phyloP scores from a whole-genome alignment of 495 filamentous ascomycete species.

The Hypoxylon crocopeplum region DNA sequence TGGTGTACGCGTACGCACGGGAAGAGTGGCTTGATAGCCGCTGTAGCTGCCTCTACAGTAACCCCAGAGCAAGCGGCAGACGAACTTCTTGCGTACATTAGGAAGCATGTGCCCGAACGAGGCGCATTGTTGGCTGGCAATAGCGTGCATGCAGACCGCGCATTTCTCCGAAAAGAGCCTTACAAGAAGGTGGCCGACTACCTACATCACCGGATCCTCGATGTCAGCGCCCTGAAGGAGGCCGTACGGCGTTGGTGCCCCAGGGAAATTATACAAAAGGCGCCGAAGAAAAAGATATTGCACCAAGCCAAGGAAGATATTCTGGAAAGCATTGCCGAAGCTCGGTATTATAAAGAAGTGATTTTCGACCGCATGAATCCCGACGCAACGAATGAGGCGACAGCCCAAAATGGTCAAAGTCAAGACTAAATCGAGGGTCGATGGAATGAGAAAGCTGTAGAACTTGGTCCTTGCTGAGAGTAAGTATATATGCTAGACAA shows the following conservation, averaged over 20 bases:
- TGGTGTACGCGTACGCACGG: conserved; percentile 66
- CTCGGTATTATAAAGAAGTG: conserved; percentile 74
- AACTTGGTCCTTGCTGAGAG: too few relatives aligned
- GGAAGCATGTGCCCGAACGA: conserved; percentile 68
- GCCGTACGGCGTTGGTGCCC: conserved; percentile 82
- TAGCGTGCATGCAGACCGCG: conserved; percentile 86
- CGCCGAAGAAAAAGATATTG: conserved; percentile 73
- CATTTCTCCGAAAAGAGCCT: conserved; percentile 76
- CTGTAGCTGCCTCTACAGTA: conserved; percentile 74
- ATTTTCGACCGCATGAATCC: too few relatives aligned
- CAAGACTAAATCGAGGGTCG: too few relatives aligned
- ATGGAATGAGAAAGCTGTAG: too few relatives aligned
- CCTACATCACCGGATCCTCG: conserved; percentile 87
- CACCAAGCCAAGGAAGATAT: conserved; percentile 92
- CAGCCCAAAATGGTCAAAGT: too few relatives aligned
- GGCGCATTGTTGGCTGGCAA: conserved; percentile 85
- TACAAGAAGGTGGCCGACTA: conserved; percentile 75
- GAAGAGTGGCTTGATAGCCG: conserved; percentile 77
- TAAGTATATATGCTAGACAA: too few relatives aligned
- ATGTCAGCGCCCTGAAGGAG: conserved; percentile 92
- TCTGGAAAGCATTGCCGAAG: conserved; percentile 92
- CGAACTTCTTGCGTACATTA: conserved; percentile 78
- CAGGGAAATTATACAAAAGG: conserved; percentile 59
- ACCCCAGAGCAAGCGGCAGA: conserved; percentile 75
- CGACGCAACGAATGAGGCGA: too few relatives aligned